Conservation (phyloP, 2,329 filamentous ascomycete genomes). For the Penicillium olsonii region DNA sequence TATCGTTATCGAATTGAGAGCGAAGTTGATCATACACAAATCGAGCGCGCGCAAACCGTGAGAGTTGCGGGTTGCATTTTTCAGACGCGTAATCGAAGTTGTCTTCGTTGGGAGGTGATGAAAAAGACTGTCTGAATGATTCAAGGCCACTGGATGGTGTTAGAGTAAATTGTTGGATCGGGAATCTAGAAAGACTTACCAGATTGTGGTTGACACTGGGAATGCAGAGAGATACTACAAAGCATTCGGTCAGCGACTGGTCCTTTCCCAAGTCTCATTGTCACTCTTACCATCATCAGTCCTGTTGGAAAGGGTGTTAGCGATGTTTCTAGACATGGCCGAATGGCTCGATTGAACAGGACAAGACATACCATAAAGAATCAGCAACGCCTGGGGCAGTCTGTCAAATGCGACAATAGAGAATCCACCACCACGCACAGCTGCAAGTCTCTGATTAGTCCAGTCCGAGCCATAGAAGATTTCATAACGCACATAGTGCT, state of each 20-base stretch:
- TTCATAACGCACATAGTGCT: slow-evolving; percentile 52
- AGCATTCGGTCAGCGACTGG: slow-evolving; percentile 10
- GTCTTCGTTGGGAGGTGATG: slow-evolving; percentile 41
- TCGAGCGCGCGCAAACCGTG: slow-evolving; percentile 43
- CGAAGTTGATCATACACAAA: slow-evolving; percentile 61
- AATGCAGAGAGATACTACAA: slow-evolving; percentile 38
- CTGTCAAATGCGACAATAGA: slow-evolving; percentile 63
- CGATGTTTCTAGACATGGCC: background rate
- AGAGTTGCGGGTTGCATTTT: slow-evolving; percentile 10
- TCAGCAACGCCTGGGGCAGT: slow-evolving; percentile 46
- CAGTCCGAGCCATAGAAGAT: background rate
- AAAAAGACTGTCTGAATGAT: slow-evolving; percentile 69
- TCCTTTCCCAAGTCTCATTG: background rate
- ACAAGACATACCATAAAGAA: slow-evolving; percentile 30
- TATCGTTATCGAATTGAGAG: slow-evolving; percentile 66
- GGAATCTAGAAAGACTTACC: slow-evolving; percentile 15
- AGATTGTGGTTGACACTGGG: slow-evolving; percentile 38
- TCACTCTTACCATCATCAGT: slow-evolving; percentile 37
- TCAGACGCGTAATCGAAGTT: slow-evolving; percentile 27
- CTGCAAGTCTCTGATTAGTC: slow-evolving; percentile 12
- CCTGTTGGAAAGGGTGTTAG: slow-evolving; percentile 24
- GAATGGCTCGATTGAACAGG: too few relatives aligned
- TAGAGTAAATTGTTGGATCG: background rate
- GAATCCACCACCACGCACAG: slow-evolving; percentile 65
- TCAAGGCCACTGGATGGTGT: slow-evolving; percentile 60